A percentile compares a stretch with the other conserved stretches of the same genome.
These are phyloP conservation scores for Cubamyces sp. DNA, from an alignment of 768 basidiomycete species.

Conservation along the genomic window DNA sequence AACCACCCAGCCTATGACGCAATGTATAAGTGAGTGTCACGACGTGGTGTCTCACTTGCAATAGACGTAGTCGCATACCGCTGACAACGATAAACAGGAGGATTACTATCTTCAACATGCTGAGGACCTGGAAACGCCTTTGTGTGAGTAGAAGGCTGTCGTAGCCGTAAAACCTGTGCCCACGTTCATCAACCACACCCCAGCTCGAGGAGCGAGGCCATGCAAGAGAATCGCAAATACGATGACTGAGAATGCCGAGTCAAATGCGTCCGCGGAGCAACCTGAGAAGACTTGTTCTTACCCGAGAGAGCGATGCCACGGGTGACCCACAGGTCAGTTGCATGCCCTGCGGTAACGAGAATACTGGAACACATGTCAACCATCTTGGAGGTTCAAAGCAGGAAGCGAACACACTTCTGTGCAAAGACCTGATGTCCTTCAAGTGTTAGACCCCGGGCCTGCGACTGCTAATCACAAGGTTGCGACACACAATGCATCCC, in stretches of 20 bases:
- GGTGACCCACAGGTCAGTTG: conserved; percentile 48
- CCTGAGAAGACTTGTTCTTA: conserved; percentile 15
- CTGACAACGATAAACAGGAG: conserved; percentile 57
- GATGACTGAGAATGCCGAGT: conserved; percentile 42
- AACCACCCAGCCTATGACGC: conserved; percentile 55
- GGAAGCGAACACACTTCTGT: conserved; percentile 25
- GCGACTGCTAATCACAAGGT: too few relatives aligned
- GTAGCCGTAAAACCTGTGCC: conserved; percentile 1
- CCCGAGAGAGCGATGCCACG: conserved; percentile 64
- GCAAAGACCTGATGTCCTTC: conserved; percentile 34
- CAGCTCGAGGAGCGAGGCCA: conserved; percentile 51
- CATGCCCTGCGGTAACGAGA: conserved; percentile 40
- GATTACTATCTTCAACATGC: conserved; percentile 57
- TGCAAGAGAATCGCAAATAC: conserved; percentile 53
- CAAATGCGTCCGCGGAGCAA: too few relatives aligned
- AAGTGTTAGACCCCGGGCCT: too few relatives aligned
- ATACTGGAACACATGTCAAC: conserved; percentile 41
- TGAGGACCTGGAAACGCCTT: conserved; percentile 40
- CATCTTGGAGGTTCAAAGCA: background rate
- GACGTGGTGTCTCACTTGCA: background rate
- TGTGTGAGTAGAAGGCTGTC: background rate
- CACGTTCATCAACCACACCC: conserved; percentile 62
- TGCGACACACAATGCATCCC: conserved; percentile 28
- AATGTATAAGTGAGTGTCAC: background rate
- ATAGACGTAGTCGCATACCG: conserved; percentile 30